phyloP scores from a whole-genome alignment of 192 early-diverging fungal species.

The Backusella westeae region DNA sequence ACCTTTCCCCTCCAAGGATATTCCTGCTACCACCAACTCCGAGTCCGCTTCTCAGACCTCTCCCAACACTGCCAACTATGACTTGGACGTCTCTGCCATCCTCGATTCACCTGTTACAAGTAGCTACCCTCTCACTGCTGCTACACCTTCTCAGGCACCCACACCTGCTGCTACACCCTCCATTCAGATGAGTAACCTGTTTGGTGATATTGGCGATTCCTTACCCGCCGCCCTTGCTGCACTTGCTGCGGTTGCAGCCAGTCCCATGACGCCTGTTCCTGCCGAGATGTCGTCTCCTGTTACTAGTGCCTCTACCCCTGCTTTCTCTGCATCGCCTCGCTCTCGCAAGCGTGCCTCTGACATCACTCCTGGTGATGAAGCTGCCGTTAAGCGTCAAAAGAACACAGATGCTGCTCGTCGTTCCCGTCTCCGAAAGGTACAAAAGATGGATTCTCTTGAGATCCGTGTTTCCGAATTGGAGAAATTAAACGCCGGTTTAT shows the following conservation, averaged over 20 bases:
- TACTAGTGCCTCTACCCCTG: conserved; percentile 4
- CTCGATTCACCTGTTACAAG: conserved; percentile 17
- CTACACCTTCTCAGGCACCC: background rate
- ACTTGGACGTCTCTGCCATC: conserved; percentile 29
- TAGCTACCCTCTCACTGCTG: background rate
- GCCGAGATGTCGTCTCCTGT: conserved; percentile 5
- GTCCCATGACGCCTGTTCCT: background rate
- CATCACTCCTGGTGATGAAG: conserved; percentile 38
- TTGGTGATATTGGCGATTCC: conserved; percentile 14
- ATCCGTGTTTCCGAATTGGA: conserved; percentile 78
- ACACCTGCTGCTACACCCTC: background rate
- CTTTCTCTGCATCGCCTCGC: conserved; percentile 8
- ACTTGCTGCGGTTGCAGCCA: background rate
- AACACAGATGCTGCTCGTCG: conserved; percentile 96
- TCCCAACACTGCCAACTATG: background rate
- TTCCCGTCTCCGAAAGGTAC: conserved; percentile 83
- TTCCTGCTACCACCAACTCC: background rate
- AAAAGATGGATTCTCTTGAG: conserved; percentile 82
- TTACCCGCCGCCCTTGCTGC: conserved; percentile 19
- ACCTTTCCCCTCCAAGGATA: conserved; percentile 10
- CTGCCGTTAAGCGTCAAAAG: conserved; percentile 58
- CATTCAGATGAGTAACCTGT: conserved; percentile 4
- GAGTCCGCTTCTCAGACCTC: background rate
- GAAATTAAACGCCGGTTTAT: conserved; percentile 62
- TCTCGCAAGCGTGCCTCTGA: conserved; percentile 16